Evolutionary conservation across 805 yeast genomes (phyloP), one percentile per base, ranked within the genome.

Genomic region (Metschnikowia corniflorae): DNA sequence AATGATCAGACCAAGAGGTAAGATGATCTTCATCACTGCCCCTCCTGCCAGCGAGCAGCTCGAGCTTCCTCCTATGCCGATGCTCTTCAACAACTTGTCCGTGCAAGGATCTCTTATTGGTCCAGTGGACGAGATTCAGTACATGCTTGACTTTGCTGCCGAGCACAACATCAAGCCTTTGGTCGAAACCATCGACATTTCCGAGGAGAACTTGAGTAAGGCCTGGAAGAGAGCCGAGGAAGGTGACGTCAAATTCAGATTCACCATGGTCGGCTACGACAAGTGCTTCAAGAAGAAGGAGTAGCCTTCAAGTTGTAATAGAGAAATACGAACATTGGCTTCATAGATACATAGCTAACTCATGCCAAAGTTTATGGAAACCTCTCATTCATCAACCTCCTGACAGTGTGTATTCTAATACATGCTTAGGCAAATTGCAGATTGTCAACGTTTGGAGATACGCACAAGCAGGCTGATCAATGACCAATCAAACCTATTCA

Each of bases 71-170:
- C 51, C 51, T 8, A 4, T 34, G 25, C 2, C 19, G 3, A 31
- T 47, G 41, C 33, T 47, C 14, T 14, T 26, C 26, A 47, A 40
- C 39, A 47, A 43, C 37, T 26, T 35, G 18, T 36, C 51, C 3
- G 42, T 47, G n/a, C 38, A 26, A 19, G 51, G 51, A 1, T 45
- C 51, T 7, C 41, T 36, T 15, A 45, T 47, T 26, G 51, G 51
- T 2, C 25, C 51, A 0, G 39, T 39, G 2, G 42, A 35, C 3
- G 51, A 47, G 19, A 45, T 45, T 18, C 41, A 45, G 23, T 40
- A 43, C 33, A 45, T 47, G 51, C 43, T 45, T 22, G 33, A 47
- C n/a, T 45, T 47, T 37, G 50, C 50, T 10, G 45, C 48, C 14
- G 43, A 47, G 35, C 44, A 43, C 31, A 32, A 45, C 29, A 43